These are phyloP conservation scores for Apiospora saccharicola DNA, from an alignment of 2,329 filamentous ascomycete genomes.

Conservation along the genomic window DNA sequence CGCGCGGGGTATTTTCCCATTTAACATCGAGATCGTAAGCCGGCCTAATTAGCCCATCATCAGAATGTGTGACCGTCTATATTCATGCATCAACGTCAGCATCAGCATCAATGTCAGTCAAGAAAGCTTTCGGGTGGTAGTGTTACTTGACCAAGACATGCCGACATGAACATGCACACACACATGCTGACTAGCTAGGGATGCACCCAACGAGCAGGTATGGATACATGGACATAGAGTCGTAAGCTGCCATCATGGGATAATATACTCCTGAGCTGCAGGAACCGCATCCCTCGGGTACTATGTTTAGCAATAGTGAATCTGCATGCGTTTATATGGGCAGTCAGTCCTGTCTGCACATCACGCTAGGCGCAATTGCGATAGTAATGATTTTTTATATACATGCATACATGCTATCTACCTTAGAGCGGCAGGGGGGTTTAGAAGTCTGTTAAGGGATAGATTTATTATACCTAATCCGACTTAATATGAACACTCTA, in stretches of 20 bases:
- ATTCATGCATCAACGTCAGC: background rate
- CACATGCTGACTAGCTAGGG: background rate
- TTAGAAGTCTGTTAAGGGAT: too few relatives aligned
- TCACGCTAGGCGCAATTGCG: constrained; percentile 2
- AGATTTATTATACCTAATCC: too few relatives aligned
- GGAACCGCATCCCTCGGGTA: constrained; percentile 6
- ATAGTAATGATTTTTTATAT: background rate
- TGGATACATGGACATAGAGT: too few relatives aligned
- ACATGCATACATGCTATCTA: background rate
- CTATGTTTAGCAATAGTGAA: constrained; percentile 21
- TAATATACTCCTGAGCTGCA: constrained; percentile 12
- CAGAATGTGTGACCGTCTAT: background rate
- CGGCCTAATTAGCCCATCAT: constrained; percentile 9
- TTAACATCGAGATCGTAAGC: constrained; percentile 18
- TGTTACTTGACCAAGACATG: constrained; percentile 4
- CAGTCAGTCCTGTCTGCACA: background rate
- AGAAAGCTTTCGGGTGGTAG: background rate
- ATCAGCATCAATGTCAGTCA: background rate
- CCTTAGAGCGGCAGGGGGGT: too few relatives aligned
- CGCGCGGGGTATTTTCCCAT: constrained; percentile 17
- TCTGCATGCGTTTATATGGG: constrained; percentile 22
- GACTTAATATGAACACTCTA: too few relatives aligned
- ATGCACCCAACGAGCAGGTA: too few relatives aligned
- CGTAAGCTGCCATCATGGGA: background rate
- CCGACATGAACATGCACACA: background rate